phyloP scores from a whole-genome alignment of 2,329 filamentous ascomycete species.

The Fusarium pseudograminearum region DNA sequence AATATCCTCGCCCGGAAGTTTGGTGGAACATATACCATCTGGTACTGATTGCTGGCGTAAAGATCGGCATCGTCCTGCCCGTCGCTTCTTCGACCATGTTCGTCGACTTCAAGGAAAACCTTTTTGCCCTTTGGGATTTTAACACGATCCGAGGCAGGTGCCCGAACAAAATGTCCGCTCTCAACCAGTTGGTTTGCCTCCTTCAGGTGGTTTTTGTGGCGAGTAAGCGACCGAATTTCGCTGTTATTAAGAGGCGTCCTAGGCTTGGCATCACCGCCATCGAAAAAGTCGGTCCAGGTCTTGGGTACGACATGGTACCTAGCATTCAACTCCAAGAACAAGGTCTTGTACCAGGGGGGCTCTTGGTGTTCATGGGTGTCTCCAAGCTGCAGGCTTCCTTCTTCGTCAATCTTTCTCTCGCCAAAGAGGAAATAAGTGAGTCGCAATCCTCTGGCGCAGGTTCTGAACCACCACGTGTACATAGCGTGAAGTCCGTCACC shows the following conservation, averaged over 20 bases:
- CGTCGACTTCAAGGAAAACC: slow-evolving; percentile 82
- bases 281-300: slow-evolving; percentile 69
- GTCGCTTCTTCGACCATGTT: slow-evolving; percentile 71
- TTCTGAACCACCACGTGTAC: slow-evolving; percentile 97
- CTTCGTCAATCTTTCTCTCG: slow-evolving; percentile 83
- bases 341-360: slow-evolving; percentile 55
- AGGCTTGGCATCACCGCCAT: slow-evolving; percentile 61
- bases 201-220: slow-evolving; percentile 61
- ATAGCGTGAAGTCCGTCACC: slow-evolving; percentile 85
- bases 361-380: slow-evolving; percentile 49
- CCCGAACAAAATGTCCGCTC: slow-evolving; percentile 86
- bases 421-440: slow-evolving; percentile 95
- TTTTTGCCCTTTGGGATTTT: slow-evolving; percentile 86
- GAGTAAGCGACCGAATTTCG: slow-evolving; percentile 54
- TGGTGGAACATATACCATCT: slow-evolving; percentile 84
- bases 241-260: slow-evolving; percentile 51
- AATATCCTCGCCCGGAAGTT: slow-evolving; percentile 84
- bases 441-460: slow-evolving; percentile 81
- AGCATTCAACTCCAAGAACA: slow-evolving; percentile 62
- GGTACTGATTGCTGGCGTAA: slow-evolving; percentile 71
- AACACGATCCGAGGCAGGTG: slow-evolving; percentile 95
- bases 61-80: slow-evolving; percentile 65
- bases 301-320: slow-evolving; percentile 61
- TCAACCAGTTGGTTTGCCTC: slow-evolving; percentile 66
- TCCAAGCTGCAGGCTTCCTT: slow-evolving; percentile 71